Conservation (phyloP, 2,329 filamentous ascomycete genomes). For the Cryphonectria nitschkei region DNA sequence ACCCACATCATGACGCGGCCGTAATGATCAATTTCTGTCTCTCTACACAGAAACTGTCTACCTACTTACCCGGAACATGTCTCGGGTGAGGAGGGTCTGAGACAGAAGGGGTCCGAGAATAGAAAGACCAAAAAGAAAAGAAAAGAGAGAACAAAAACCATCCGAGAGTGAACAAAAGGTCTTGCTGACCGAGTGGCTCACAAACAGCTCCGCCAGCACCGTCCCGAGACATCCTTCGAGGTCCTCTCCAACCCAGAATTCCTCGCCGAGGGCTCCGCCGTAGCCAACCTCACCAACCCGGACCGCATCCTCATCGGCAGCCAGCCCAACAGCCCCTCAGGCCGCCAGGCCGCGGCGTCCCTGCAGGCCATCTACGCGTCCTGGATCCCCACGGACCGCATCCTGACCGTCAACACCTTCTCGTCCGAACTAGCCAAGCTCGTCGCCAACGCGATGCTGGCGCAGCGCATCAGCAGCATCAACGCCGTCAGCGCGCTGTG, state of each 20-base stretch:
- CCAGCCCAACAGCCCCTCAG: constrained; percentile 46
- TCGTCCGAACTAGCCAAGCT: constrained; percentile 67
- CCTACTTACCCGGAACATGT: constrained; percentile 19
- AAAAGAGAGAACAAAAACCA: neutral
- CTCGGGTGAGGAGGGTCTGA: constrained; percentile 11
- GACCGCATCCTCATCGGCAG: constrained; percentile 67
- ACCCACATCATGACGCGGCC: neutral
- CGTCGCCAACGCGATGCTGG: constrained; percentile 65
- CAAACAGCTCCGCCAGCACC: constrained; percentile 37
- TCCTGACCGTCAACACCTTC: constrained; percentile 62
- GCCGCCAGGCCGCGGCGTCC: constrained; percentile 51
- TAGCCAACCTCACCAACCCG: constrained; percentile 59
- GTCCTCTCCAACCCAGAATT: constrained; percentile 69
- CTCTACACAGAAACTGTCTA: neutral
- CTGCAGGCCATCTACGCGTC: constrained; percentile 57
- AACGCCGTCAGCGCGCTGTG: constrained; percentile 66
- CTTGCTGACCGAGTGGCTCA: neutral
- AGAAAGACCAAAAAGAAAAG: no score
- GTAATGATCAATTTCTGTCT: neutral
- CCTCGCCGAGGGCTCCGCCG: constrained; percentile 63
- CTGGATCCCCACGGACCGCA: constrained; percentile 58
- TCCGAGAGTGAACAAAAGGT: neutral
- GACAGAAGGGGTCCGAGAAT: neutral
- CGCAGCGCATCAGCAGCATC: constrained; percentile 66
- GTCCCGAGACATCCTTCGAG: constrained; percentile 56